Conservation (phyloP, 148 eudicot genomes). For the Dysphania ambrosioides region DNA sequence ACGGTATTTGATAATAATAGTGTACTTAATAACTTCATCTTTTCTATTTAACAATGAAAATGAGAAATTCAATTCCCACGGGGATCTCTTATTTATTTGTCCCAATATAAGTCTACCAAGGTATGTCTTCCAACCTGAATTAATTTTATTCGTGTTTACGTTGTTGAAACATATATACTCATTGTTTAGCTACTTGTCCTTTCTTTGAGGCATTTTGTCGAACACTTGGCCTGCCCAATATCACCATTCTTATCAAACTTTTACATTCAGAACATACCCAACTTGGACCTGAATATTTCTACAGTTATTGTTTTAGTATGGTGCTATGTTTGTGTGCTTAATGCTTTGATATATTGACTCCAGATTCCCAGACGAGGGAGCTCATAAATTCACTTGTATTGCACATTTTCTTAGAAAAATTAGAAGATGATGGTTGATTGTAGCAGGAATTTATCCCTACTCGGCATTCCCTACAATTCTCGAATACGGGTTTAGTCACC, state of each 20-base stretch:
- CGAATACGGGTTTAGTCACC: neutral
- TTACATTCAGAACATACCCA: neutral
- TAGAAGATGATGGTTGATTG: conserved; percentile 10
- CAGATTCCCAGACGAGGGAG: neutral
- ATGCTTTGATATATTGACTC: neutral
- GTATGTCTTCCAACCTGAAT: too few relatives aligned
- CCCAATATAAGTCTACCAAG: too few relatives aligned
- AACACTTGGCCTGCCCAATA: neutral
- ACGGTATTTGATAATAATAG: too few relatives aligned
- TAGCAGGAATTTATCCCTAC: neutral
- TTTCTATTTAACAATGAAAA: too few relatives aligned
- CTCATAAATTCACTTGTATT: too few relatives aligned
- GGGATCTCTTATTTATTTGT: too few relatives aligned
- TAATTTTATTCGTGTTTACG: too few relatives aligned
- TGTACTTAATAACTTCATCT: too few relatives aligned
- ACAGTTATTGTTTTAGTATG: neutral
- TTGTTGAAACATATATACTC: too few relatives aligned
- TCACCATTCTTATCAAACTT: neutral
- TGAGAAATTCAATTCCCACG: too few relatives aligned
- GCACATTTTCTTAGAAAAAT: too few relatives aligned
- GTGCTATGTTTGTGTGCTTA: neutral
- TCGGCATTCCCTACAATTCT: neutral
- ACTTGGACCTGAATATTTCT: too few relatives aligned
- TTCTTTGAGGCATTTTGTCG: conserved; percentile 15
- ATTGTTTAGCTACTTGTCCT: neutral